Percentiles rank a stretch among this genome's conserved stretches.
phyloP scores from a whole-genome alignment of 225 moss, liverwort and hornwort genomes.

The Thuidium tamariscinum region DNA sequence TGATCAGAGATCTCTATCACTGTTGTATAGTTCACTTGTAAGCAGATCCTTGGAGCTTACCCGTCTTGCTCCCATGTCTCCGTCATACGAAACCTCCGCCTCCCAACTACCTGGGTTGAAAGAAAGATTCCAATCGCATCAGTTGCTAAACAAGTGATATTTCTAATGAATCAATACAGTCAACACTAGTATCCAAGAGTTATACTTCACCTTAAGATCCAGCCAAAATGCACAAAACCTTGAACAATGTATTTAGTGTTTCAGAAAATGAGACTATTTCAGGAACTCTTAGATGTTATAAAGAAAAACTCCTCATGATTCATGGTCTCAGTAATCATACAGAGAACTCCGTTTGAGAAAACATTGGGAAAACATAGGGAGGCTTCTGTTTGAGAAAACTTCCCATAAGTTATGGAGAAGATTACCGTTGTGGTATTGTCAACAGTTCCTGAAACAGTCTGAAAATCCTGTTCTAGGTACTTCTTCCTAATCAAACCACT shows the following conservation, averaged over 20 bases:
- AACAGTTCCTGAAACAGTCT: background rate
- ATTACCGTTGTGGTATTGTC: background rate
- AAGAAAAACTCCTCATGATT: background rate
- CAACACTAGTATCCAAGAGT: background rate
- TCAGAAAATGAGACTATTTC: background rate
- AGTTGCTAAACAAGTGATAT: background rate
- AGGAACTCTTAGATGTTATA: background rate
- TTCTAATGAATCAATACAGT: background rate
- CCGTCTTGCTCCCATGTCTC: slow-evolving; percentile 92
- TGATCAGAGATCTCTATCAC: background rate
- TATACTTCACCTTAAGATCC: background rate
- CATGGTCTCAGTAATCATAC: background rate
- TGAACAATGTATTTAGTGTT: background rate
- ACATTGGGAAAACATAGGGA: too few species aligned
- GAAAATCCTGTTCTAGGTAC: background rate
- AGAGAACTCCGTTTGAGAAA: background rate
- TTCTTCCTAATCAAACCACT: background rate
- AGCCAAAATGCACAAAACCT: background rate
- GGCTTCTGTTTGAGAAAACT: background rate
- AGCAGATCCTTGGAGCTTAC: slow-evolving; percentile 15
- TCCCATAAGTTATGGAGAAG: background rate
- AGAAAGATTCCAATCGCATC: background rate
- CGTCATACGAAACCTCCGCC: slow-evolving; percentile 63
- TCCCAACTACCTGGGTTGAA: slow-evolving; percentile 57
- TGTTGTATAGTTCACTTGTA: background rate